Percentiles rank a stretch among this genome's conserved stretches.
Evolutionary conservation across 805 yeast genomes (phyloP).

Genomic region (Wickerhamomyces bisporus): DNA sequence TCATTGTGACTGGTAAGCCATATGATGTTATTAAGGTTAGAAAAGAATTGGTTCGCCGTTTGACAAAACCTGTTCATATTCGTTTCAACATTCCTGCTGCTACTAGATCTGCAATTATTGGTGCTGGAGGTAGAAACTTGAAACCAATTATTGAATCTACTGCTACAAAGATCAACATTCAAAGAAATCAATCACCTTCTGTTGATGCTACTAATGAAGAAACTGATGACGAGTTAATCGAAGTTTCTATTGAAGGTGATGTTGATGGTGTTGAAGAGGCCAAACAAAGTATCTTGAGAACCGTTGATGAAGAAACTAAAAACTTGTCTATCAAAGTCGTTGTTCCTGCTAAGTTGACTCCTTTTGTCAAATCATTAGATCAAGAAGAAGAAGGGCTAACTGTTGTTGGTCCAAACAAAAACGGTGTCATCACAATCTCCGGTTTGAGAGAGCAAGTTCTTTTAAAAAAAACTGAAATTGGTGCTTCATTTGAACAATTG

Average conservation of each 20-base stretch:
- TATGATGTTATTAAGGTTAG: constrained; percentile 64
- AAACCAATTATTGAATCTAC: constrained; percentile 70
- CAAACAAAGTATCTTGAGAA: constrained; percentile 57
- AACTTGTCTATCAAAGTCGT: constrained; percentile 43
- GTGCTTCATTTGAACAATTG: constrained; percentile 39
- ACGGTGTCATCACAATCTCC: constrained; percentile 44
- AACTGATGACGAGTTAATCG: constrained; percentile 51
- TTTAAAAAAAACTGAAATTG: constrained; percentile 48
- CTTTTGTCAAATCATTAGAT: constrained; percentile 28
- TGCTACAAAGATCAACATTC: constrained; percentile 68
- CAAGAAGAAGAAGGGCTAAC: constrained; percentile 24
- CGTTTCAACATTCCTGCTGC: constrained; percentile 68
- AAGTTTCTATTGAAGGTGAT: constrained; percentile 75
- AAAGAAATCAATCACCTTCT: constrained; percentile 32
- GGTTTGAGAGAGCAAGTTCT: constrained; percentile 71
- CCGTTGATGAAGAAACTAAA: constrained; percentile 73
- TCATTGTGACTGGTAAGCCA: constrained; percentile 72
- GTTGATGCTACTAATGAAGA: constrained; percentile 52
- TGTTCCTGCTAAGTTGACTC: constrained; percentile 32
- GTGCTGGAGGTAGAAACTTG: constrained; percentile 78
- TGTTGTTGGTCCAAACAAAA: constrained; percentile 29
- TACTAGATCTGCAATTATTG: constrained; percentile 75
- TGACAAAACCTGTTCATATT: constrained; percentile 67
- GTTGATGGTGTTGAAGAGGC: constrained; percentile 77
- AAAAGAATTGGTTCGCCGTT: constrained; percentile 65